phyloP scores from a whole-genome alignment of 2,329 filamentous ascomycete genomes.

The Botryotinia globosa region DNA sequence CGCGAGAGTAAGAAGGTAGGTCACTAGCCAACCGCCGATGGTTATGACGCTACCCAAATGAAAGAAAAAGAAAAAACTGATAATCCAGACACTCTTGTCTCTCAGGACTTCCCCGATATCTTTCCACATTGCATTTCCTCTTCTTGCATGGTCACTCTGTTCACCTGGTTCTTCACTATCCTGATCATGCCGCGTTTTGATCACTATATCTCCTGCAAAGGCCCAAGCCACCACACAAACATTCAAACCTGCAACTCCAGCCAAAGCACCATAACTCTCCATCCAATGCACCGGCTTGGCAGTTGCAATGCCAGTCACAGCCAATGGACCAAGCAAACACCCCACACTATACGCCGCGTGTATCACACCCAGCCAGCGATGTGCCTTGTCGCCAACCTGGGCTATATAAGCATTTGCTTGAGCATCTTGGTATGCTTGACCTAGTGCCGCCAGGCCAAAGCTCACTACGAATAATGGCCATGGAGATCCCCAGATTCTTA shows the following conservation, averaged over 20 bases:
- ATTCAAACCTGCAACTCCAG: not conserved
- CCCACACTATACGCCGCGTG: constrained; percentile 58
- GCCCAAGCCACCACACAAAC: not conserved
- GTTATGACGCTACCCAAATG: constrained; percentile 56
- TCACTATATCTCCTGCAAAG: not conserved
- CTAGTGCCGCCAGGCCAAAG: constrained; percentile 57
- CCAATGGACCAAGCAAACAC: constrained; percentile 55
- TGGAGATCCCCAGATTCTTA: constrained; percentile 56
- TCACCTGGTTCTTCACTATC: not conserved
- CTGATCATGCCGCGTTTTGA: not conserved
- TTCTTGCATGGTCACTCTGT: constrained; percentile 21
- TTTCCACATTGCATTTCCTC: constrained; percentile 40
- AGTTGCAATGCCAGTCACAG: constrained; percentile 50
- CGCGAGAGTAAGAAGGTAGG: constrained; percentile 48
- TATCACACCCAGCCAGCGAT: constrained; percentile 61
- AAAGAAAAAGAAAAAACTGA: constrained; percentile 64
- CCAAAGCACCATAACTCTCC: constrained; percentile 4
- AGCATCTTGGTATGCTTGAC: constrained; percentile 62
- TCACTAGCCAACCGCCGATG: constrained; percentile 58
- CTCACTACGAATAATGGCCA: constrained; percentile 56
- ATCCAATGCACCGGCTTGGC: constrained; percentile 46
- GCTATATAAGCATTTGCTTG: constrained; percentile 62
- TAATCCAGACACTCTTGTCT: constrained; percentile 52
- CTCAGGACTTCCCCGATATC: constrained; percentile 48
- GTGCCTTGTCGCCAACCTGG: constrained; percentile 45